These are phyloP conservation scores for Torrubiella hemipterigena DNA, from an alignment of 2,329 filamentous ascomycete species.

Conservation along the genomic window DNA sequence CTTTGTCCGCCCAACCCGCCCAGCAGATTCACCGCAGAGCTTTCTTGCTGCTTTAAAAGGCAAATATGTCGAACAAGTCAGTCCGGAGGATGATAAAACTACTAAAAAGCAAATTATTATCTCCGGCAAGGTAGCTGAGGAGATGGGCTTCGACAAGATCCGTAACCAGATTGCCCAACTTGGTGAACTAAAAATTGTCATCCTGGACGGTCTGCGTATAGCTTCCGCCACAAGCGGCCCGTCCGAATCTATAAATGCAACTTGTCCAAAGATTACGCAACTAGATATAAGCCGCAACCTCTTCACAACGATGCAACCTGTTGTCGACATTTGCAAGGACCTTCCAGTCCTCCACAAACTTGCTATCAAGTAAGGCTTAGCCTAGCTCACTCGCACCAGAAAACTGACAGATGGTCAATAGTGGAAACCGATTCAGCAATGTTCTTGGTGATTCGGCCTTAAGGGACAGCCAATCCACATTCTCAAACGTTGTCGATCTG, in stretches of 20 bases:
- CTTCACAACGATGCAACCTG: constrained; percentile 53
- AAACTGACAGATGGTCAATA: constrained; percentile 21
- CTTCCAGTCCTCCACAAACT: constrained; percentile 55
- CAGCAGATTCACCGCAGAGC: constrained; percentile 52
- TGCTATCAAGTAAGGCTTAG: constrained; percentile 54
- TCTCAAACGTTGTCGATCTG: constrained; percentile 45
- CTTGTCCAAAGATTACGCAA: constrained; percentile 59
- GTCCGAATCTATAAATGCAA: constrained; percentile 29
- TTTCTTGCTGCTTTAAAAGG: constrained; percentile 70
- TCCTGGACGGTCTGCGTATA: constrained; percentile 69
- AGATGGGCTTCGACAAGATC: constrained; percentile 93
- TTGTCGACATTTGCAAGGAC: constrained; percentile 59
- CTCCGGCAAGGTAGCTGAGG: constrained; percentile 78
- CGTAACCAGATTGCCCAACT: constrained; percentile 66
- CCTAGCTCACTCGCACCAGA: background rate
- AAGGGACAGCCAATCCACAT: constrained; percentile 21
- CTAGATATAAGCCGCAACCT: constrained; percentile 80
- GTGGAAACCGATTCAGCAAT: constrained; percentile 59
- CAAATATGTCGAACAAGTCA: constrained; percentile 69
- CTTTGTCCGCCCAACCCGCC: constrained; percentile 70
- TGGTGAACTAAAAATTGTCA: constrained; percentile 64
- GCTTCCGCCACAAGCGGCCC: constrained; percentile 19
- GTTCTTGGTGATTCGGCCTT: constrained; percentile 23
- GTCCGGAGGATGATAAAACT: constrained; percentile 21
- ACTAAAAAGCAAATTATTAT: constrained; percentile 42